Conservation (phyloP, 2,329 filamentous ascomycete genomes). For the Didymella arachidicola region DNA sequence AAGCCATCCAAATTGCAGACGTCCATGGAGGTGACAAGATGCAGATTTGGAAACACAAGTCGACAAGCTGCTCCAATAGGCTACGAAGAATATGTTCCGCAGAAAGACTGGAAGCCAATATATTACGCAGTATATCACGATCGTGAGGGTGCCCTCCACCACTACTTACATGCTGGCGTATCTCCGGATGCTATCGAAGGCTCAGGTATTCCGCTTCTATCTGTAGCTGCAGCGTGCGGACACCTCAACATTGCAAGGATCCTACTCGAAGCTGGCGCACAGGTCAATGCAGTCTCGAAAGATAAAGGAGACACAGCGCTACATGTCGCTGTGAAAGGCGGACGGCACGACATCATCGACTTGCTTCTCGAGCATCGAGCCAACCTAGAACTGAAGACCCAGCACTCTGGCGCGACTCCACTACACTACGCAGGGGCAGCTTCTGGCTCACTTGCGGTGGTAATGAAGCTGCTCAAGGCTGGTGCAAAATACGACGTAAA, state of each 20-base stretch:
- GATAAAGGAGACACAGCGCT: conserved; percentile 41
- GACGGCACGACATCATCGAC: conserved; percentile 36
- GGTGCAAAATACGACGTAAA: conserved; percentile 40
- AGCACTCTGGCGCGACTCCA: conserved; percentile 37
- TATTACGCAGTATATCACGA: conserved; percentile 43
- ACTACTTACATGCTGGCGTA: conserved; percentile 40
- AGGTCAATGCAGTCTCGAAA: conserved; percentile 32
- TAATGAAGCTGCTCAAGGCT: conserved; percentile 36
- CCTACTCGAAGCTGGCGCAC: conserved; percentile 40
- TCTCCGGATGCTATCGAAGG: conserved; percentile 37
- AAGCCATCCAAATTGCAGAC: conserved; percentile 42
- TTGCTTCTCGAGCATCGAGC: conserved; percentile 34
- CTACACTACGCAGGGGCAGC: conserved; percentile 46
- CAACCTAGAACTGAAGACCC: conserved; percentile 34
- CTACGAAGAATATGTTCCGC: conserved; percentile 25
- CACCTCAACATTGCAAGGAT: conserved; percentile 36
- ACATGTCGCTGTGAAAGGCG: conserved; percentile 42
- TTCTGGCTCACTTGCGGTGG: conserved; percentile 31
- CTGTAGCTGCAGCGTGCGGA: conserved; percentile 40
- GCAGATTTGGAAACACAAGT: conserved; percentile 38
- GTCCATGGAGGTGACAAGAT: conserved; percentile 43
- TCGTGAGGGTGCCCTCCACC: conserved; percentile 43
- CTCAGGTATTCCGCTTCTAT: conserved; percentile 37
- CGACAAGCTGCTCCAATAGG: conserved; percentile 14
- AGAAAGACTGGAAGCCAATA: conserved; percentile 43